These are phyloP conservation scores for Kalanchoe fedtschenkoi DNA, from an alignment of 164 flowering plant genomes.

Conservation along the genomic window DNA sequence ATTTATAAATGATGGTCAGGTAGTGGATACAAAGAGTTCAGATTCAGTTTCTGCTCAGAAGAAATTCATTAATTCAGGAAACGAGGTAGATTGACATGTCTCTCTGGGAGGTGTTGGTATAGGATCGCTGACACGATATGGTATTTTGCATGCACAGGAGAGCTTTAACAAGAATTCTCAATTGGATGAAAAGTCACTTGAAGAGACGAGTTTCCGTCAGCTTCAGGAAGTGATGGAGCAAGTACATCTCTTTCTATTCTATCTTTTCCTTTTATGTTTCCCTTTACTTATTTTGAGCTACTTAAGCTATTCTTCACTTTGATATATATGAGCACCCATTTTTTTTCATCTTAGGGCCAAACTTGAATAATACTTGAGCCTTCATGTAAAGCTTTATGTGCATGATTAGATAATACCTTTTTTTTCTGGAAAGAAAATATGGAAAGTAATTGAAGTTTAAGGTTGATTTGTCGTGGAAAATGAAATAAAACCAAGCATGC, in stretches of 20 bases:
- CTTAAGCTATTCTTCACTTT: background rate
- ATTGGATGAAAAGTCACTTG: conserved; percentile 43
- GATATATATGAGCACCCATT: background rate
- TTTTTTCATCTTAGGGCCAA: background rate
- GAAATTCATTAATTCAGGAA: conserved; percentile 16
- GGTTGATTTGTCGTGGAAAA: too few species aligned
- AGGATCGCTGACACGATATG: conserved; percentile 27
- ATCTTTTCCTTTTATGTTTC: background rate
- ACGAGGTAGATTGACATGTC: conserved; percentile 29
- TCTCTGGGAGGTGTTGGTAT: conserved; percentile 18
- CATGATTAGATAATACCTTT: too few species aligned
- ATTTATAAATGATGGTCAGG: conserved; percentile 10
- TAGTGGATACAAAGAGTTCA: conserved; percentile 12
- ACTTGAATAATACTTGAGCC: background rate
- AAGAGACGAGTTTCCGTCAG: conserved; percentile 67
- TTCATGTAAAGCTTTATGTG: background rate
- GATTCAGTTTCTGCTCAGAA: conserved; percentile 18
- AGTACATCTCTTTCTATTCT: conserved; percentile 28
- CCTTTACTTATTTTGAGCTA: background rate
- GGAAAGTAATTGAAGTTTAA: too few species aligned
- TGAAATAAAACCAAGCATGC: too few species aligned
- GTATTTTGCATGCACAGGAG: conserved; percentile 41
- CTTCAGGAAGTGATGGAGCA: conserved; percentile 71
- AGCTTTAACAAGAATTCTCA: conserved; percentile 45
- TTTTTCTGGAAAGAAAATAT: too few species aligned